Conservation (phyloP, 1,284 basidiomycete genomes). For the Rhodotorula sp. region DNA sequence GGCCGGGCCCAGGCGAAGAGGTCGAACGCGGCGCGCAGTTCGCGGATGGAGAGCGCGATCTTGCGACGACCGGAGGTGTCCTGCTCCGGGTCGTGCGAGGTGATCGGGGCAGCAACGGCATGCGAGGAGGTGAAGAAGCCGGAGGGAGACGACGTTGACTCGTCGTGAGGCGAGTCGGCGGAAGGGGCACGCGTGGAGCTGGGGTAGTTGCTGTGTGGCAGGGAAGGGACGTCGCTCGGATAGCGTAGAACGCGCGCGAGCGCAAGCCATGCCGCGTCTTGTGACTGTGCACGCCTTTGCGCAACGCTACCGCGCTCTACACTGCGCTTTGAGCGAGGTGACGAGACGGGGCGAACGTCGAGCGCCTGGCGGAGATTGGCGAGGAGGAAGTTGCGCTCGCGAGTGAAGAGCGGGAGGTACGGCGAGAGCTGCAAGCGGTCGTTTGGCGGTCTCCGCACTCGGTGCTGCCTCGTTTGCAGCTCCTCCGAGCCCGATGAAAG, state of each 20-base stretch:
- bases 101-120: not conserved
- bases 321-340: not conserved
- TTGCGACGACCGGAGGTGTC: slow-evolving; percentile 1
- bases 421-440: slow-evolving; percentile 30
- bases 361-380: slow-evolving; percentile 12
- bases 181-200: slow-evolving; percentile 12
- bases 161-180: not conserved
- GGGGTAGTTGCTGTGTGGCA: slow-evolving; percentile 17
- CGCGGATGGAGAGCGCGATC: slow-evolving; percentile 25
- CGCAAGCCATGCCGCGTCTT: slow-evolving; percentile 20
- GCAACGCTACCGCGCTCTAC: not conserved
- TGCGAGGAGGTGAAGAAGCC: slow-evolving; percentile 15
- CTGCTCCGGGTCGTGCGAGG: not conserved
- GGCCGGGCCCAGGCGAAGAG: slow-evolving; percentile 25
- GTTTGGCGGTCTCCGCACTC: not conserved
- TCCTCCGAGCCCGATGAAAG: not conserved
- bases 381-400: slow-evolving; percentile 35
- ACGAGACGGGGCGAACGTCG: not conserved
- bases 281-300: not conserved
- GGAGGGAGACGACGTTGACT: not conserved
- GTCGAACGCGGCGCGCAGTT: slow-evolving; percentile 23
- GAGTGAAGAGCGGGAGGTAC: slow-evolving; percentile 33
- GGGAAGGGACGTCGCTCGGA: slow-evolving; percentile 23
- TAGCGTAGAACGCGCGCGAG: slow-evolving; percentile 31
- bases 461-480: not conserved